Percentiles rank a stretch among this genome's conserved stretches.
Conservation (phyloP, 352 stramenopile species). For the Phytophthora melonis region DNA sequence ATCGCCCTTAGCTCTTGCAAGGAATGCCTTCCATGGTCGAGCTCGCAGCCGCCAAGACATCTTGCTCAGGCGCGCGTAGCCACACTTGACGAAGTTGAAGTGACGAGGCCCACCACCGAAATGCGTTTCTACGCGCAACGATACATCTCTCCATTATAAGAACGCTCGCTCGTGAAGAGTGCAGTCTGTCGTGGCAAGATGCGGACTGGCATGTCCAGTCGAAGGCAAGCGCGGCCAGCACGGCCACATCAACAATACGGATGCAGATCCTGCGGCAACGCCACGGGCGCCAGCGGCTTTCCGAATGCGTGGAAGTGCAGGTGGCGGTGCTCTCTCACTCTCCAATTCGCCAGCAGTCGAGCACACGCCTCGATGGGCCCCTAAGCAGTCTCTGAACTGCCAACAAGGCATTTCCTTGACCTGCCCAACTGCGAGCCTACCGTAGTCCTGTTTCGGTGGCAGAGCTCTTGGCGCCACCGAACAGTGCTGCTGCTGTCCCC, state of each 20-base stretch:
- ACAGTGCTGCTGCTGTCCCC: slow-evolving; percentile 9
- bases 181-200: neutral
- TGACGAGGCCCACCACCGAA: slow-evolving; percentile 9
- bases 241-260: slow-evolving; percentile 39
- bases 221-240: neutral
- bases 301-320: neutral
- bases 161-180: neutral
- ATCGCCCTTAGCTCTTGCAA: too few relatives aligned
- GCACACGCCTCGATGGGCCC: neutral
- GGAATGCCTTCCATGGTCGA: too few relatives aligned
- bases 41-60: too few relatives aligned
- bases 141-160: neutral
- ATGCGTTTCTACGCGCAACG: slow-evolving; percentile 5
- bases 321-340: slow-evolving; percentile 22
- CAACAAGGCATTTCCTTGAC: neutral
- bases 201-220: slow-evolving; percentile 3
- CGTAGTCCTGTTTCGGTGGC: slow-evolving; percentile 16
- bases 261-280: slow-evolving; percentile 31
- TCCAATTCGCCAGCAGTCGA: slow-evolving; percentile 21
- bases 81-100: slow-evolving; percentile 9
- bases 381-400: neutral
- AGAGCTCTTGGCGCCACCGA: slow-evolving; percentile 9
- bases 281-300: slow-evolving; percentile 1
- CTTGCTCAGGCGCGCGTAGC: too few relatives aligned
- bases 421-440: too few relatives aligned